These are phyloP conservation scores for Candida berthetii DNA, from an alignment of 805 yeast species.

Conservation along the genomic window DNA sequence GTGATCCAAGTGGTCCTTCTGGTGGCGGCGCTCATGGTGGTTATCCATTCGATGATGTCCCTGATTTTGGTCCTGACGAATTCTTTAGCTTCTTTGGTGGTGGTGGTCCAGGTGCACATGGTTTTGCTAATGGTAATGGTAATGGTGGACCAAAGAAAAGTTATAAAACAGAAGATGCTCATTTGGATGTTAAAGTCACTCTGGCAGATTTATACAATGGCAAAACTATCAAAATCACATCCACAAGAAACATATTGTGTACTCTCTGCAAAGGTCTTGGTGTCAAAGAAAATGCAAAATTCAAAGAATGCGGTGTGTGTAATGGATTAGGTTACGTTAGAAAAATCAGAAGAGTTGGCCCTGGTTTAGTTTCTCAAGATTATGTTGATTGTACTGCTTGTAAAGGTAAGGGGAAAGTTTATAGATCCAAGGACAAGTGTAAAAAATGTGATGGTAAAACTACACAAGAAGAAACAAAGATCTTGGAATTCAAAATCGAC, in stretches of 20 bases:
- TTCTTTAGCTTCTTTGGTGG: conserved; percentile 66
- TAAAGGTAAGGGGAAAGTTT: conserved; percentile 60
- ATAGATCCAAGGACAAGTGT: conserved; percentile 66
- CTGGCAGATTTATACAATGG: conserved; percentile 78
- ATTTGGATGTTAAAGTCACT: conserved; percentile 55
- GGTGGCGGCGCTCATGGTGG: conserved; percentile 25
- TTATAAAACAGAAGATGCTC: conserved; percentile 58
- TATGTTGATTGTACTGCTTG: conserved; percentile 61
- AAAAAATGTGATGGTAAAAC: conserved; percentile 67
- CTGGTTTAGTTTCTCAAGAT: conserved; percentile 67
- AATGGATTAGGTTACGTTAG: conserved; percentile 63
- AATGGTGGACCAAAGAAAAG: conserved; percentile 13
- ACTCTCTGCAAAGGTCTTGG: conserved; percentile 72
- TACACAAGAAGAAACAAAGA: conserved; percentile 55
- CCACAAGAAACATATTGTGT: conserved; percentile 71
- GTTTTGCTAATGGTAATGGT: conserved; percentile 1
- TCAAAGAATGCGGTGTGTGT: conserved; percentile 58
- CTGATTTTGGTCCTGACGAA: conserved; percentile 62
- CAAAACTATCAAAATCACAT: conserved; percentile 65
- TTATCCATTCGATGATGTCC: conserved; percentile 27
- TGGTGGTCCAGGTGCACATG: conserved; percentile 1
- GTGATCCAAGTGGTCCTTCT: conserved; percentile 31
- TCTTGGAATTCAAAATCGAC: conserved; percentile 69
- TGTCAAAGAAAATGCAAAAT: conserved; percentile 50
- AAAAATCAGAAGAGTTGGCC: conserved; percentile 59